Conservation (phyloP, 768 basidiomycete species). For the Wakefieldia striispora region DNA sequence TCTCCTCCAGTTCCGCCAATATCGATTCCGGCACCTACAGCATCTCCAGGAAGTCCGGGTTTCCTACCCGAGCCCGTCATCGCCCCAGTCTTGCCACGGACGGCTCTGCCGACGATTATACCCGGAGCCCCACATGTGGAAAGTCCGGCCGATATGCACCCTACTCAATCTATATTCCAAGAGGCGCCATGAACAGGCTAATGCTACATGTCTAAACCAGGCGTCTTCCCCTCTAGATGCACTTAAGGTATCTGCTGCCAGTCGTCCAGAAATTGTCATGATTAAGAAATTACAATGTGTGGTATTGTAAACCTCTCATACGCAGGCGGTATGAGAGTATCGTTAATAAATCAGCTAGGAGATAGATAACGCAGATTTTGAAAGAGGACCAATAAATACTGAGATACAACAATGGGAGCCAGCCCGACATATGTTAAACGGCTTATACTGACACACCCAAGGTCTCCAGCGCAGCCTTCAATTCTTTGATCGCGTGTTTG, state of each 20-base stretch:
- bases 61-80: slow-evolving; percentile 1
- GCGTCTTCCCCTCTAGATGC: not conserved
- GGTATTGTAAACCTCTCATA: not conserved
- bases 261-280: not conserved
- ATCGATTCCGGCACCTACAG: slow-evolving; percentile 16
- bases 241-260: not conserved
- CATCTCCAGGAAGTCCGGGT: not conserved
- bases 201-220: not conserved
- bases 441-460: slow-evolving; percentile 49
- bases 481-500: slow-evolving; percentile 81
- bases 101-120: slow-evolving; percentile 20
- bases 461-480: slow-evolving; percentile 68
- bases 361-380: slow-evolving; percentile 1
- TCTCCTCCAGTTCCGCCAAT: slow-evolving; percentile 19
- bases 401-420: slow-evolving; percentile 1
- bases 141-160: slow-evolving; percentile 30
- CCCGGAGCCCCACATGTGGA: slow-evolving; percentile 25
- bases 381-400: slow-evolving; percentile 3
- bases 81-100: slow-evolving; percentile 8
- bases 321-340: not conserved
- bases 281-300: not conserved
- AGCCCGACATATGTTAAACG: not conserved
- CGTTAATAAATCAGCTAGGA: not conserved
- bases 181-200: not conserved
- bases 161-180: slow-evolving; percentile 11